phyloP scores from a whole-genome alignment of 768 basidiomycete genomes.

The Crassisporium funariophilum region DNA sequence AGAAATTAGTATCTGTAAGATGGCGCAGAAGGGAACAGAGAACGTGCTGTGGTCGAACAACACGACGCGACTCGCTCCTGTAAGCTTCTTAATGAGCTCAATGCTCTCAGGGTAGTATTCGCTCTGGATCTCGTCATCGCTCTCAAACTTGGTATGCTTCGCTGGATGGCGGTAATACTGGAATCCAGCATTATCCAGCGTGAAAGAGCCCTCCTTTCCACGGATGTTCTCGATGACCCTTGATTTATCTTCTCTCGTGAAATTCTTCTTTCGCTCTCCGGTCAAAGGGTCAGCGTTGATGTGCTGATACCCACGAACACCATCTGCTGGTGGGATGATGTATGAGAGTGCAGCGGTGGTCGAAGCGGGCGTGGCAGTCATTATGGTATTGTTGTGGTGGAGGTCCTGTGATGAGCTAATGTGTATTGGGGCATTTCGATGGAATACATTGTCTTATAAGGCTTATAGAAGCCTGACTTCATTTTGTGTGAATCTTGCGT shows the following conservation, averaged over 20 bases:
- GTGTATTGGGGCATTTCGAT: background rate
- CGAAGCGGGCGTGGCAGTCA: conserved; percentile 7
- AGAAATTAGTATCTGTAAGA: background rate
- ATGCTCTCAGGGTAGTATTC: conserved; percentile 66
- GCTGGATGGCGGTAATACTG: conserved; percentile 42
- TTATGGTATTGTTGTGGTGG: too few species aligned
- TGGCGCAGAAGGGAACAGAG: conserved; percentile 21
- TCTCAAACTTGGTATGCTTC: conserved; percentile 47
- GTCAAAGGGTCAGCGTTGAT: conserved; percentile 36
- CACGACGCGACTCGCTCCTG: conserved; percentile 58
- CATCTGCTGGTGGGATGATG: conserved; percentile 38
- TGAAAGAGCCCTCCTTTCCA: conserved; percentile 45
- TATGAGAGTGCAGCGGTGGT: conserved; percentile 39
- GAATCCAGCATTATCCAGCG: conserved; percentile 56
- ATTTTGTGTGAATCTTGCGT: too few species aligned
- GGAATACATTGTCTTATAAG: too few species aligned
- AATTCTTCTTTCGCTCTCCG: conserved; percentile 43
- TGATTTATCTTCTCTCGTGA: conserved; percentile 23
- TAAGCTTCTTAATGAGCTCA: conserved; percentile 57
- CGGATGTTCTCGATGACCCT: conserved; percentile 55
- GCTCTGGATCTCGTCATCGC: conserved; percentile 50
- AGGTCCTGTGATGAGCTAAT: too few species aligned
- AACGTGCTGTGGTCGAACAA: conserved; percentile 65
- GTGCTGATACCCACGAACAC: conserved; percentile 39
- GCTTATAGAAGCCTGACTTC: too few species aligned